Base-by-base conservation (phyloP, 169 alveolate genomes). In the Plasmodium gonderi region DNA sequence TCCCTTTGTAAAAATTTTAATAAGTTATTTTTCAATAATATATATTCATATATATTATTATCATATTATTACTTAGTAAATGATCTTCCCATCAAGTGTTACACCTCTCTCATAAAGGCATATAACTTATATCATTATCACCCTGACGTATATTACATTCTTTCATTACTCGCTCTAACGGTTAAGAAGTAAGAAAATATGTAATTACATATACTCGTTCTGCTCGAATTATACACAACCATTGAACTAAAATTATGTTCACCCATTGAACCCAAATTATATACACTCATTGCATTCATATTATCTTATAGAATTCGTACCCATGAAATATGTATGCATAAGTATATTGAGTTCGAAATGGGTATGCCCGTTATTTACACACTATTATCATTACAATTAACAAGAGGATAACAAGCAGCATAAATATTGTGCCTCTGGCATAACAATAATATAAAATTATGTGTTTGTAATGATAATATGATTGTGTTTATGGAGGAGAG, bases 111-210 rank as follows among this genome's bases (percentile, higher is more conserved):
- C n/a, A 54, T 64, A 33, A 85, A 45, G 42, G 92, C 92, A n/a
- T 65, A 85, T 29, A 9, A 76, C 40, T 44, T 85, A 17, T 85
- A 85, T 76, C 31, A 47, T 60, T 75, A 74, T 23, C 78, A 85
- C 79, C 92, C 92, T 42, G 89, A 85, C 40, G 33, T 78, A n/a
- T 85, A 20, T 74, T 85, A 85, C 44, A 60, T 85, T 5, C 92
- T 85, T 36, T 74, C 92, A 8, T 54, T 74, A 23, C 79, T 85
- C n/a, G 33, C 92, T n/a, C 49, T 85, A 76, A 38, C 31, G 23
- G 42, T 9, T 51, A 83, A 83, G 26, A 83, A 76, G 85, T 74
- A 47, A 20, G 47, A 17, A 49, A 17, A 64, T 23, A 40, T 36
- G 42, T 8, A 20, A 7, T 11, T 33, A 67, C 12, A 69, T 69